Conservation (phyloP, 1,284 basidiomycete genomes). For the Serendipita sp. region DNA sequence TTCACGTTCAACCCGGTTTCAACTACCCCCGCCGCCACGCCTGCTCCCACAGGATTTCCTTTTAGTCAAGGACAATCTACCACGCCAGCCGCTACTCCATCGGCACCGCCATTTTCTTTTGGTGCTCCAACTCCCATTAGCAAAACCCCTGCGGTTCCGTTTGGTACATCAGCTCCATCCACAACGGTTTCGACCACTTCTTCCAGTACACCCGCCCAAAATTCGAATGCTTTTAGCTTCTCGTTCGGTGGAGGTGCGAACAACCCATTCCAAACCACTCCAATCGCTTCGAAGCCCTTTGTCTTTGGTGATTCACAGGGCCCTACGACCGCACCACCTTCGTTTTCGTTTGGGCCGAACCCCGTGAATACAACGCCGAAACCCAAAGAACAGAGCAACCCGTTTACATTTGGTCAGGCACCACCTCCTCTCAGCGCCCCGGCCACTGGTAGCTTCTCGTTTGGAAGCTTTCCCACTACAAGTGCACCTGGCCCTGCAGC, state of each 20-base stretch:
- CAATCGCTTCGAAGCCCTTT: not conserved
- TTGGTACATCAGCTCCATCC: not conserved
- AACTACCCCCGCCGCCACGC: not conserved
- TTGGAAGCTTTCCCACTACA: not conserved
- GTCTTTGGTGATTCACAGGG: not conserved
- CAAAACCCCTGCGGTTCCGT: not conserved
- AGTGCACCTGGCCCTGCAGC: not conserved
- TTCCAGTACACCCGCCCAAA: not conserved
- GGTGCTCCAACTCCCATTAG: not conserved
- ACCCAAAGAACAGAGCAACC: not conserved
- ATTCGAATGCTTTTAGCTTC: not conserved
- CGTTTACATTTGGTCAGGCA: not conserved
- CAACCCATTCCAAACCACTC: not conserved
- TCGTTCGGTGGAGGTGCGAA: not conserved
- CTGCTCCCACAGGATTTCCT: not conserved
- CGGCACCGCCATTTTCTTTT: not conserved
- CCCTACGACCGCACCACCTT: not conserved
- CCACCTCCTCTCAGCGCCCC: not conserved
- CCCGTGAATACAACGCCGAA: not conserved
- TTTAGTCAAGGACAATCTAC: not conserved
- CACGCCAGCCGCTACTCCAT: not conserved
- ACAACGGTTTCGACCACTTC: not conserved
- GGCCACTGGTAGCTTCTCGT: not conserved
- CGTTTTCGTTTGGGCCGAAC: not conserved
- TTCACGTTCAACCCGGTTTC: not conserved